phyloP scores from a whole-genome alignment of 2,329 filamentous ascomycete species.

The Clarireedia hainanense region DNA sequence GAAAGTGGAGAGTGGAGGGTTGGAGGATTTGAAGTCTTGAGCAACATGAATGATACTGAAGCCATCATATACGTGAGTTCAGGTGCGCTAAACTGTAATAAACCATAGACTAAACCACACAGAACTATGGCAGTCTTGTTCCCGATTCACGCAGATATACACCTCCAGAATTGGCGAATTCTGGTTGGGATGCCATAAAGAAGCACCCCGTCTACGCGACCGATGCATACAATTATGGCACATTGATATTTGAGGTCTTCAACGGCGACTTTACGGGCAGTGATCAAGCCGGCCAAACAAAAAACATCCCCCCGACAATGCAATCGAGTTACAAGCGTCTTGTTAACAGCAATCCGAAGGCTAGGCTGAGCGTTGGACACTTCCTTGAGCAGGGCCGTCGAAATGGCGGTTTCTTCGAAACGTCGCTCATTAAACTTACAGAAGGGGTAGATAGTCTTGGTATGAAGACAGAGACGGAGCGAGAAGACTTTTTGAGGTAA shows the following conservation, averaged over 20 bases:
- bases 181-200: constrained; percentile 89
- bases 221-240: constrained; percentile 81
- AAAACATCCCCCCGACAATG: constrained; percentile 80
- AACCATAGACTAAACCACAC: constrained; percentile 3
- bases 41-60: constrained; percentile 93
- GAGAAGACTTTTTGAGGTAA: constrained; percentile 73
- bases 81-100: background rate
- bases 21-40: constrained; percentile 86
- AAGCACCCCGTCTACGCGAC: constrained; percentile 71
- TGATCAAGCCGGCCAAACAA: constrained; percentile 79
- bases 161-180: constrained; percentile 76
- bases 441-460: constrained; percentile 90
- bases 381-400: constrained; percentile 87
- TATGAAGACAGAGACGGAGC: constrained; percentile 75
- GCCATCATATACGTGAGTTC: constrained; percentile 70
- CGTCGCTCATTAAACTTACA: constrained; percentile 81
- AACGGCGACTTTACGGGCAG: constrained; percentile 71
- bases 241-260: constrained; percentile 82
- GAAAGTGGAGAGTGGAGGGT: constrained; percentile 98
- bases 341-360: constrained; percentile 81
- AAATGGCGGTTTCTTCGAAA: constrained; percentile 83
- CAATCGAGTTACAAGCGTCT: constrained; percentile 86
- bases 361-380: constrained; percentile 72
- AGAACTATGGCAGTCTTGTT: constrained; percentile 81
- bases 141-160: constrained; percentile 80